Percentiles rank a stretch among this genome's conserved stretches.
These are phyloP conservation scores for Sugiyamaella chiloensis DNA, from an alignment of 805 yeast genomes.

Conservation along the genomic window DNA sequence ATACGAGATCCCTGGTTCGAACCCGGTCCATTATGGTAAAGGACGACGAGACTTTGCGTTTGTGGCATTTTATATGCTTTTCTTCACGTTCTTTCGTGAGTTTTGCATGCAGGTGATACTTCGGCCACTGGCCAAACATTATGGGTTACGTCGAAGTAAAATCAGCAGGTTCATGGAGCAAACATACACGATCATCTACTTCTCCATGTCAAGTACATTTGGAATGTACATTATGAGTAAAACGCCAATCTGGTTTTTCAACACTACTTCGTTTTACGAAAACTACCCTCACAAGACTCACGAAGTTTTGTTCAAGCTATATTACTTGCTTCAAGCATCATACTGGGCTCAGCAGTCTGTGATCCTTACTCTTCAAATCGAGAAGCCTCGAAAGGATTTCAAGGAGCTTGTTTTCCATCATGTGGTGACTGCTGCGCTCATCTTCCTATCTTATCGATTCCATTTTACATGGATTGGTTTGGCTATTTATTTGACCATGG, in stretches of 20 bases:
- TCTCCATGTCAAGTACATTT: constrained; percentile 73
- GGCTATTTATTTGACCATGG: constrained; percentile 91
- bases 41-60: constrained; percentile 81
- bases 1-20: constrained; percentile 58
- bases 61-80: constrained; percentile 73
- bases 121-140: constrained; percentile 60
- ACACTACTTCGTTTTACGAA: constrained; percentile 75
- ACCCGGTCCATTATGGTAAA: constrained; percentile 66
- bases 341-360: constrained; percentile 97
- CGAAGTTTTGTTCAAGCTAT: constrained; percentile 66
- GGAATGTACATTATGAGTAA: constrained; percentile 86
- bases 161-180: constrained; percentile 88
- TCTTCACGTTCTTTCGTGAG: constrained; percentile 88
- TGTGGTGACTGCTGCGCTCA: constrained; percentile 81
- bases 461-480: constrained; percentile 97
- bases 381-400: constrained; percentile 93
- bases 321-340: constrained; percentile 89
- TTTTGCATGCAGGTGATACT: constrained; percentile 81
- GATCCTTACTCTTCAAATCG: constrained; percentile 76
- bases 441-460: constrained; percentile 84
- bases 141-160: constrained; percentile 57
- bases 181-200: constrained; percentile 78
- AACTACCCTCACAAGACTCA: constrained; percentile 81
- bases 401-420: constrained; percentile 91
- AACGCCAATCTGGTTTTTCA: constrained; percentile 85